Base-by-base conservation (phyloP, 805 yeast genomes). In the Saccharomycopsis sp. region DNA sequence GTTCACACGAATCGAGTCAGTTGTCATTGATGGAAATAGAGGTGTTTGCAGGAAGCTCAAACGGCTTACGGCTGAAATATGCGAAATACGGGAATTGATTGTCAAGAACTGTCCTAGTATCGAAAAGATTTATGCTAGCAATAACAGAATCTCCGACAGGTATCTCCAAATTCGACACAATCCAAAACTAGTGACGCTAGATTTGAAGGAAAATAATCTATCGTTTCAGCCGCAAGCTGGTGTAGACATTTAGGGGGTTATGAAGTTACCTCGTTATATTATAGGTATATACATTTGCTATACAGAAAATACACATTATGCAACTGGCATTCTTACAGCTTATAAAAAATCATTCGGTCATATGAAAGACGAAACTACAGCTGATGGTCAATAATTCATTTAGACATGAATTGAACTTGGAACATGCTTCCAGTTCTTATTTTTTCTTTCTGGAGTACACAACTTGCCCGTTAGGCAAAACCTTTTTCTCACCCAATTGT, bases 381-480 rank as follows among this genome's bases (percentile, higher is more conserved):
- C n/a, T n/a, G n/a, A n/a, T n/a, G n/a, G n/a, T n/a, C n/a, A n/a
- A n/a, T n/a, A n/a, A n/a, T n/a, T n/a, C n/a, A n/a, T n/a, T n/a
- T n/a, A n/a, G n/a, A n/a, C n/a, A n/a, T n/a, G n/a, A n/a, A n/a
- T n/a, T n/a, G n/a, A n/a, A n/a, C n/a, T n/a, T n/a, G n/a, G n/a
- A n/a, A n/a, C n/a, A n/a, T n/a, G n/a, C n/a, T n/a, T n/a, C n/a
- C n/a, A n/a, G n/a, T n/a, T n/a, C n/a, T 12, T 44, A 44, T 18
- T 54, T 59, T 44, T 55, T 60, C 58, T 60, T 60, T 57, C 63
- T 57, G 12, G 57, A 15, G 55, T 71, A 70, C 2, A 81, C 74
- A 9, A 80, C 80, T 65, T 83, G 83, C 0, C 89, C 89, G 64
- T 83, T 84, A 8, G 86, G 85, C 59, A 84, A 71, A 53, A 75